Base-by-base conservation (phyloP, 495 filamentous ascomycete genomes). In the Talaromyces ruber region DNA sequence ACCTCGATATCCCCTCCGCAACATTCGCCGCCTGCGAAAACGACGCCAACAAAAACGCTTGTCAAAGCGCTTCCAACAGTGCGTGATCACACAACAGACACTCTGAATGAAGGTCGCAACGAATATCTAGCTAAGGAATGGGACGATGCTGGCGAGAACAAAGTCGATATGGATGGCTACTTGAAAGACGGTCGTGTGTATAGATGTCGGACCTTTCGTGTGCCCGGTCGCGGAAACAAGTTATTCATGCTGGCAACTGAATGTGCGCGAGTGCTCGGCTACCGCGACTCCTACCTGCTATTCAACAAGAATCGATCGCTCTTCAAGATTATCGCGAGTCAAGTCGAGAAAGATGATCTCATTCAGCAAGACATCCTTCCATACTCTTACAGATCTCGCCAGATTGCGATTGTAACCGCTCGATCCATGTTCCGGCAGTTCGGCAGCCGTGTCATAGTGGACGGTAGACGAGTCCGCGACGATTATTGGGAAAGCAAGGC, bases 251-350 rank as follows among this genome's bases (percentile, higher is more conserved):
- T 98, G 47, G 94, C 94, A 51, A 99, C 94, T 37, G 94, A 99
- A 76, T 99, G 95, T 71, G 94, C 95, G 9, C 83, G 94, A 57
- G 93, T 97, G 6, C 79, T 99, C 26, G 91, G 91, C 26, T 99
- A 99, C 71, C 85, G 94, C 61, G 94, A 99, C 72, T 99, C 95
- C 16, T 99, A 99, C 72, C 76, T 99, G 53, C 79, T 99, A 14
- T 99, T 99, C 80, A 99, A 99, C 82, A 99, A 99, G 76, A 99
- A 99, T 68, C 79, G 93, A 62, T 98, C 95, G 1, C 81, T 99
- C 21, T 93, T 86, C 81, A 99, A 98, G 78, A 99, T 99, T 68
- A 99, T 99, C 66, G 94, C 95, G 26, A 93, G 87, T 18, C 94
- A 99, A 74, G 76, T 87, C 5, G 94, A 99, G 74, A 99, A 98